A percentile compares a stretch with the other conserved stretches of the same genome.
These are phyloP conservation scores for Filobasidium uniguttulatum DNA, from an alignment of 1,284 basidiomycete species.

Conservation along the genomic window DNA sequence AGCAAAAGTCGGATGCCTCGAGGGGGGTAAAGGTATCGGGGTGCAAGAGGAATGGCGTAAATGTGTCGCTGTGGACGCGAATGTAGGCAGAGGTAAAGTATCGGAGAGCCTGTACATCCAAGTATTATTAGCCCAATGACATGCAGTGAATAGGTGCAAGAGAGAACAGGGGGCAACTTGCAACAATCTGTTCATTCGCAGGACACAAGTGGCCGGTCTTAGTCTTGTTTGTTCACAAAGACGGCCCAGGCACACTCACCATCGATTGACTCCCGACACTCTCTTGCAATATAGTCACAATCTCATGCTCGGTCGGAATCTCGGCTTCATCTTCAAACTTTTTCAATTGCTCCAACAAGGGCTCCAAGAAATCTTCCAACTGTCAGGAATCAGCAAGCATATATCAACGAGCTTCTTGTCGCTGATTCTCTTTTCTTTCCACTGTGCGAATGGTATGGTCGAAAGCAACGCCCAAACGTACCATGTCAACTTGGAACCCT, in stretches of 20 bases:
- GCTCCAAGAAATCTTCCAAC: constrained; percentile 32
- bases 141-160: neutral
- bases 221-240: too few relatives aligned
- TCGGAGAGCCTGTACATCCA: constrained; percentile 46
- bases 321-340: constrained; percentile 31
- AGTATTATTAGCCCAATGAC: constrained; percentile 1
- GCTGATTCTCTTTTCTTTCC: neutral
- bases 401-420: neutral
- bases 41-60: constrained; percentile 59
- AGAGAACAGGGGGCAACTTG: too few relatives aligned
- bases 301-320: constrained; percentile 23
- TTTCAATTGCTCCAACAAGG: constrained; percentile 23
- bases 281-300: constrained; percentile 31
- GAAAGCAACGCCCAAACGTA: constrained; percentile 29
- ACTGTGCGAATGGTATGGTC: neutral
- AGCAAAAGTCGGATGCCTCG: constrained; percentile 54
- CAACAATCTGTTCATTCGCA: too few relatives aligned
- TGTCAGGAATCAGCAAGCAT: constrained; percentile 6
- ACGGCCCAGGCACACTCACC: too few relatives aligned
- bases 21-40: constrained; percentile 53
- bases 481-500: constrained; percentile 53
- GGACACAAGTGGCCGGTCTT: too few relatives aligned
- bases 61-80: constrained; percentile 49
- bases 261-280: constrained; percentile 32
- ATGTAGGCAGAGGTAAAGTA: constrained; percentile 71